Conservation (phyloP, 1,284 basidiomycete species). For the Boletus hoseneyae region DNA sequence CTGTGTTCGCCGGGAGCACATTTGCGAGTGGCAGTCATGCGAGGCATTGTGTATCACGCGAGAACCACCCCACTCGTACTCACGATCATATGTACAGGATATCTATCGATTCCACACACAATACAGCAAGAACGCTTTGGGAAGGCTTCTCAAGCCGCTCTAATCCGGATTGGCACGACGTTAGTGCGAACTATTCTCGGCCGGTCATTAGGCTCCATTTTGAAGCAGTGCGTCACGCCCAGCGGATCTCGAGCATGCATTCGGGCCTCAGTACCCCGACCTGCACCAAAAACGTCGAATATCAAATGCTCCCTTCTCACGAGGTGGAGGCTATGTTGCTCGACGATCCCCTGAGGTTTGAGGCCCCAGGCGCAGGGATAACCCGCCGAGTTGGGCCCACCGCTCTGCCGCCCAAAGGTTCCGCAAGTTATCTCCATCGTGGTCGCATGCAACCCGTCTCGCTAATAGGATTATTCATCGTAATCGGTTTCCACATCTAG, state of each 20-base stretch:
- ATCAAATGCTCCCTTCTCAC: slow-evolving; percentile 21
- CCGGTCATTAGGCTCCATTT: slow-evolving; percentile 9
- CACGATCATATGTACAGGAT: slow-evolving; percentile 23
- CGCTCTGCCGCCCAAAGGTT: slow-evolving; percentile 12
- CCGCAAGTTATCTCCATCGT: slow-evolving; percentile 18
- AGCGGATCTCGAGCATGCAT: slow-evolving; percentile 23
- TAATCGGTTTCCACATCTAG: slow-evolving; percentile 22
- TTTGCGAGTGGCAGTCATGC: slow-evolving; percentile 14
- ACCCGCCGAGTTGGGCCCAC: slow-evolving; percentile 4
- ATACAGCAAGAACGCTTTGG: slow-evolving; percentile 11
- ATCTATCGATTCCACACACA: slow-evolving; percentile 12
- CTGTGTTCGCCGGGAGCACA: slow-evolving; percentile 10
- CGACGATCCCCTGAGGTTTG: slow-evolving; percentile 11
- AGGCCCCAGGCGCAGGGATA: slow-evolving; percentile 6
- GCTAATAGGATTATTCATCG: slow-evolving; percentile 24
- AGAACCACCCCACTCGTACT: slow-evolving; percentile 15
- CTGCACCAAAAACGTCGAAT: slow-evolving; percentile 12
- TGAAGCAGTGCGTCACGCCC: slow-evolving; percentile 9
- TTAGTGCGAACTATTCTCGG: slow-evolving; percentile 27
- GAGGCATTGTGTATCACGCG: slow-evolving; percentile 13
- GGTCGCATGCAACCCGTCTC: slow-evolving; percentile 13
- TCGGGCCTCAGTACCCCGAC: slow-evolving; percentile 25
- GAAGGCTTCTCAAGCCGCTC: slow-evolving; percentile 24
- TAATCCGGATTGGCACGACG: slow-evolving; percentile 23
- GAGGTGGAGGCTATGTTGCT: slow-evolving; percentile 8